phyloP scores from a whole-genome alignment of 2,329 filamentous ascomycete species.

The Bipolaris zeicola region DNA sequence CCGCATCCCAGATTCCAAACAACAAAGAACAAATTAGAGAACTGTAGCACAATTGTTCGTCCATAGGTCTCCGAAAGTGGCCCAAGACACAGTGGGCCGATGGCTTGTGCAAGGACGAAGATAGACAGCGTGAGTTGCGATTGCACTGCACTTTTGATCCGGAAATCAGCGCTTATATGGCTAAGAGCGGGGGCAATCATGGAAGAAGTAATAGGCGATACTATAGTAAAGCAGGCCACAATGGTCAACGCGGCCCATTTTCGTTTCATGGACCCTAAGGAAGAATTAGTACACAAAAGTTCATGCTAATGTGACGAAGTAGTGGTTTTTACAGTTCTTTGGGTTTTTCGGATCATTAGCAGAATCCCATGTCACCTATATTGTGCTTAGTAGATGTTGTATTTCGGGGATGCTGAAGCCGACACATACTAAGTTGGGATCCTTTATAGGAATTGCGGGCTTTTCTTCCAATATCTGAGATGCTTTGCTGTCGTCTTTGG shows the following conservation, averaged over 20 bases:
- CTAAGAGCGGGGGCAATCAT: conserved; percentile 48
- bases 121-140: conserved; percentile 46
- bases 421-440: conserved; percentile 41
- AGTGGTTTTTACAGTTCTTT: conserved; percentile 16
- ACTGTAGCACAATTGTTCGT: conserved; percentile 45
- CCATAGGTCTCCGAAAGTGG: conserved; percentile 49
- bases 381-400: conserved; percentile 9
- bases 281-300: not conserved
- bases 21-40: conserved; percentile 48
- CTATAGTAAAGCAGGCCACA: conserved; percentile 51
- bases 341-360: conserved; percentile 55
- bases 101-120: conserved; percentile 49
- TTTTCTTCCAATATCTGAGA: conserved; percentile 26
- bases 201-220: conserved; percentile 49
- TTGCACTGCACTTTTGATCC: conserved; percentile 42
- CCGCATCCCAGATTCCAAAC: conserved; percentile 50
- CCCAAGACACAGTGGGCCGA: conserved; percentile 48
- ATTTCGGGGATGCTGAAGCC: not conserved
- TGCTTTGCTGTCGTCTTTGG: conserved; percentile 42
- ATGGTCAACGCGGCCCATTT: conserved; percentile 55
- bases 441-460: conserved; percentile 31
- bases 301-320: not conserved
- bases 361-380: conserved; percentile 53
- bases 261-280: conserved; percentile 33
- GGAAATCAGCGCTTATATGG: conserved; percentile 41